These are phyloP conservation scores for Suhomyces sp. DNA, from an alignment of 805 yeast genomes.

Conservation along the genomic window DNA sequence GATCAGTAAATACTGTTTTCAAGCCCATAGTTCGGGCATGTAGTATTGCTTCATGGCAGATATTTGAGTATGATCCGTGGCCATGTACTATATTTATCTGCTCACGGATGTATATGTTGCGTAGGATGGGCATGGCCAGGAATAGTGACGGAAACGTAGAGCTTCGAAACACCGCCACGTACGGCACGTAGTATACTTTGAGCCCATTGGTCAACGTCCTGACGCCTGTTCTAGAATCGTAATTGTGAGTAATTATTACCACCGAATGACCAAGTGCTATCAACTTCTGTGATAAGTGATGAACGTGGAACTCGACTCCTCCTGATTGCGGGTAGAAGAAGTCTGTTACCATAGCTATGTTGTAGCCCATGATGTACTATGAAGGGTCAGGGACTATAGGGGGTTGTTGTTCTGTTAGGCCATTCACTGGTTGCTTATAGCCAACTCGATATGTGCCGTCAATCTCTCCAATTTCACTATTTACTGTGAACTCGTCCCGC, in stretches of 20 bases:
- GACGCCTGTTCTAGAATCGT: constrained; percentile 78
- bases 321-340: constrained; percentile 99
- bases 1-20: constrained; percentile 91
- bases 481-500: not conserved
- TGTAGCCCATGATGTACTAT: constrained; percentile 21
- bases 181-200: constrained; percentile 89
- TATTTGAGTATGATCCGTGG: constrained; percentile 83
- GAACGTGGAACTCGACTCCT: constrained; percentile 94
- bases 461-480: not conserved
- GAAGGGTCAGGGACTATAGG: not conserved
- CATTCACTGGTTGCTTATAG: not conserved
- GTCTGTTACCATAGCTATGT: constrained; percentile 80
- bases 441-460: not conserved
- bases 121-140: constrained; percentile 76
- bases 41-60: constrained; percentile 88
- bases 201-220: constrained; percentile 84
- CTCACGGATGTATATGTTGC: constrained; percentile 86
- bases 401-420: not conserved
- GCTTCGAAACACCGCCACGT: constrained; percentile 73
- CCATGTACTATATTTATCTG: constrained; percentile 88
- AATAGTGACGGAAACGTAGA: constrained; percentile 88
- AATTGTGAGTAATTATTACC: constrained; percentile 82
- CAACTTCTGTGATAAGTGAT: constrained; percentile 82
- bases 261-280: constrained; percentile 83
- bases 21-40: constrained; percentile 93